Conservation (phyloP, 257 asterid species). For the Nicotiana obtusifolia region DNA sequence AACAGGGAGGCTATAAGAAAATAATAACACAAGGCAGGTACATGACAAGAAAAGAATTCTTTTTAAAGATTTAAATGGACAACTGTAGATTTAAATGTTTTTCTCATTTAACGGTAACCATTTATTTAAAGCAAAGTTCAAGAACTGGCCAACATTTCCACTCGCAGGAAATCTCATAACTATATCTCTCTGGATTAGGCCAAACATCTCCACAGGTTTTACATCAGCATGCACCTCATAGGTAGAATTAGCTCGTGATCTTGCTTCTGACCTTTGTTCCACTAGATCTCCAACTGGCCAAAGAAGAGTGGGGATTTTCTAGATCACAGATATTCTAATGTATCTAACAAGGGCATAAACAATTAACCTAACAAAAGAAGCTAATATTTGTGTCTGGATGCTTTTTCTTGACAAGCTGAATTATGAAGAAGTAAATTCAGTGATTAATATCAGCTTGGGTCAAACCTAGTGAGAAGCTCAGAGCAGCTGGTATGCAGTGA, state of each 20-base stretch:
- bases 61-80: not conserved
- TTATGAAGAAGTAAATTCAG: not conserved
- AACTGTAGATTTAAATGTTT: not conserved
- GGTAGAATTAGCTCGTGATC: not conserved
- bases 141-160: not conserved
- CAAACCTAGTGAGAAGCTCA: constrained; percentile 40
- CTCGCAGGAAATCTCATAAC: not conserved
- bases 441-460: constrained; percentile 1
- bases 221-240: not conserved
- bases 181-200: not conserved
- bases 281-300: not conserved
- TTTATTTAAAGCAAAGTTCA: not conserved
- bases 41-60: no score
- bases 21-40: no score
- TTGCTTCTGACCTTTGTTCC: not conserved
- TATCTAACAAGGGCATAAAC: not conserved
- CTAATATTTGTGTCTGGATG: not conserved
- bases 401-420: not conserved
- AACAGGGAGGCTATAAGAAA: no score
- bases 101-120: not conserved
- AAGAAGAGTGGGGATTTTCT: not conserved
- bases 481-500: constrained; percentile 50
- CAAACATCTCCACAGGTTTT: not conserved
- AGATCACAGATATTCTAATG: not conserved
- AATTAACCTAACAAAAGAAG: not conserved